A percentile compares a stretch with the other conserved stretches of the same genome.
phyloP scores from a whole-genome alignment of 805 yeast genomes.

The Grigorovia transvaalensis region DNA sequence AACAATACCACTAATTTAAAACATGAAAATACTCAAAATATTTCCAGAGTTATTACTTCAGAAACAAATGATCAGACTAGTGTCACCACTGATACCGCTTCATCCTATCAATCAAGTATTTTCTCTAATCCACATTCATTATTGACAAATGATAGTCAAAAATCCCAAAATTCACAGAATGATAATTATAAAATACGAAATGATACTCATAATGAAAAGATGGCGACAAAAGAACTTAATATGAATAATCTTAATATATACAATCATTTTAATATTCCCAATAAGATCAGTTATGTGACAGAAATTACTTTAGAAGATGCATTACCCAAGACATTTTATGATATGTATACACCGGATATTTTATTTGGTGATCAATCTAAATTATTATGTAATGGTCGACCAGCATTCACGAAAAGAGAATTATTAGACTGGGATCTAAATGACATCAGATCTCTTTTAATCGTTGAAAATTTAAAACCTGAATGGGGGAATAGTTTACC shows the following conservation, averaged over 20 bases:
- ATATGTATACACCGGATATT: conserved; percentile 50
- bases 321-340: conserved; percentile 41
- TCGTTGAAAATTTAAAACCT: conserved; percentile 39
- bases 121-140: conserved; percentile 16
- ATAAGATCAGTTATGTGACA: conserved; percentile 10
- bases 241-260: too few relatives aligned
- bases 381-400: conserved; percentile 46
- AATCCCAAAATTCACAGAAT: background rate
- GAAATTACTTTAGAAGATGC: conserved; percentile 36
- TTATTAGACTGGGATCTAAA: conserved; percentile 63
- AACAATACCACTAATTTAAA: background rate
- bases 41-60: background rate
- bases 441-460: conserved; percentile 54
- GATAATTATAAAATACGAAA: background rate
- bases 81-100: conserved; percentile 13
- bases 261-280: background rate
- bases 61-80: conserved; percentile 8
- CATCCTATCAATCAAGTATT: conserved; percentile 20
- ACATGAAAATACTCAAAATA: background rate
- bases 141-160: background rate
- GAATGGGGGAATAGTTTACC: conserved; percentile 52
- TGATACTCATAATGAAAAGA: background rate
- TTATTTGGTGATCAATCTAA: conserved; percentile 28
- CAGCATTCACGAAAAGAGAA: conserved; percentile 52
- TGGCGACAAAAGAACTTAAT: background rate